A percentile compares a stretch with the other conserved stretches of the same genome.
These are phyloP conservation scores for Wickerhamomyces hampshirensis DNA, from an alignment of 805 yeast species.

Conservation along the genomic window DNA sequence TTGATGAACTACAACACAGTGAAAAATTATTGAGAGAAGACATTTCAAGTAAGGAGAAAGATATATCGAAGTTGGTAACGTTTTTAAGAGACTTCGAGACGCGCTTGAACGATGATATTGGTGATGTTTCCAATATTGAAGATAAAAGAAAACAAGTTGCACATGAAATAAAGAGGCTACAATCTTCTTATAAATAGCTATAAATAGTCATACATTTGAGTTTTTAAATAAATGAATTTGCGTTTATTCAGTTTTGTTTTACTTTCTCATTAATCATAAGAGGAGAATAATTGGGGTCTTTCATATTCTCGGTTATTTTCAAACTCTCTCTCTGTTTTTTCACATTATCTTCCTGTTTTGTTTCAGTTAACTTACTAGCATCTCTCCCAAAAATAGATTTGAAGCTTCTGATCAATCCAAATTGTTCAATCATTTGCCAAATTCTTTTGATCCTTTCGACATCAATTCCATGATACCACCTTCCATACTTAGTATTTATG, in stretches of 20 bases:
- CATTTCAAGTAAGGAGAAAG: conserved; percentile 1
- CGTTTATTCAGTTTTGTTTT: conserved; percentile 5
- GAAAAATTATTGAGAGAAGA: conserved; percentile 1
- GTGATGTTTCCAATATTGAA: too few species aligned
- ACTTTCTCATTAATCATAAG: conserved; percentile 4
- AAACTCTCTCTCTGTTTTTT: neutral
- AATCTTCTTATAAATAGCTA: too few species aligned
- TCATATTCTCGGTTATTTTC: too few species aligned
- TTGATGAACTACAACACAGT: conserved; percentile 1
- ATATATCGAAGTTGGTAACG: too few species aligned
- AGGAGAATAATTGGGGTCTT: too few species aligned
- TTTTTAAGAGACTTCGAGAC: too few species aligned
- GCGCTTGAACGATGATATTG: too few species aligned
- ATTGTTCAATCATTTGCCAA: conserved; percentile 12
- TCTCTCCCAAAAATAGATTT: neutral
- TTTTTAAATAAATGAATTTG: too few species aligned
- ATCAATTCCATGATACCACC: conserved; percentile 4
- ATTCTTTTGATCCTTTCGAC: conserved; percentile 7
- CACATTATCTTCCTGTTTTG: neutral
- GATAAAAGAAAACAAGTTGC: too few species aligned
- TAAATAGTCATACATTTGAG: too few species aligned
- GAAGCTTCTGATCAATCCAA: neutral
- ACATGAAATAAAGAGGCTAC: too few species aligned
- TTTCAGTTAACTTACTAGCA: neutral
- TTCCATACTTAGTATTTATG: neutral